Evolutionary conservation across 345 rosid species (phyloP).

Genomic region (Eutrema yunnanense): DNA sequence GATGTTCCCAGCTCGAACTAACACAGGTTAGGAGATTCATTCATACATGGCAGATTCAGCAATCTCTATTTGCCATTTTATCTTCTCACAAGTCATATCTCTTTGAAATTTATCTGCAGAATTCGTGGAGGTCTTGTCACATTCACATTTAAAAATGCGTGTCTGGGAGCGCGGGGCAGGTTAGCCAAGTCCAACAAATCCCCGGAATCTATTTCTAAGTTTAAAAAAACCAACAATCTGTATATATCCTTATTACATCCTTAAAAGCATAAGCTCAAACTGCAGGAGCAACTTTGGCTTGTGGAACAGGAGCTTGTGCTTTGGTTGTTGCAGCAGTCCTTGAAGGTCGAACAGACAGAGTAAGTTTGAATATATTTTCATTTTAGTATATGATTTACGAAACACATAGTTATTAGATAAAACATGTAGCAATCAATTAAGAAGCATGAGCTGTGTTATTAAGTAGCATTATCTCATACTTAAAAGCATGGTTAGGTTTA

Average conservation of each 20-base stretch:
- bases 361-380: slow-evolving; percentile 34
- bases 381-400: neutral
- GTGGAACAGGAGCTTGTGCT: slow-evolving; percentile 99
- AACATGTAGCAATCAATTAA: neutral
- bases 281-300: slow-evolving; percentile 92
- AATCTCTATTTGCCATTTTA: neutral
- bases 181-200: slow-evolving; percentile 17
- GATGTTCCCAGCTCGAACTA: slow-evolving; percentile 87
- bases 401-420: neutral
- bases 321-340: slow-evolving; percentile 97
- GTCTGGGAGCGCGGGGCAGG: slow-evolving; percentile 99
- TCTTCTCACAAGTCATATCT: neutral
- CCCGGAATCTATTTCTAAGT: neutral
- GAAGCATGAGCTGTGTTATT: neutral
- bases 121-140: slow-evolving; percentile 82
- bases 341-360: slow-evolving; percentile 75
- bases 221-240: neutral
- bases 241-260: neutral
- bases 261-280: neutral
- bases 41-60: neutral
- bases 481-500: slow-evolving; percentile 19
- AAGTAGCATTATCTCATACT: neutral
- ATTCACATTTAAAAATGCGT: slow-evolving; percentile 84
- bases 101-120: slow-evolving; percentile 40
- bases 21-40: slow-evolving; percentile 58